Evolutionary conservation across 306 rosid species (phyloP).

Genomic region (Acacia confusa): DNA sequence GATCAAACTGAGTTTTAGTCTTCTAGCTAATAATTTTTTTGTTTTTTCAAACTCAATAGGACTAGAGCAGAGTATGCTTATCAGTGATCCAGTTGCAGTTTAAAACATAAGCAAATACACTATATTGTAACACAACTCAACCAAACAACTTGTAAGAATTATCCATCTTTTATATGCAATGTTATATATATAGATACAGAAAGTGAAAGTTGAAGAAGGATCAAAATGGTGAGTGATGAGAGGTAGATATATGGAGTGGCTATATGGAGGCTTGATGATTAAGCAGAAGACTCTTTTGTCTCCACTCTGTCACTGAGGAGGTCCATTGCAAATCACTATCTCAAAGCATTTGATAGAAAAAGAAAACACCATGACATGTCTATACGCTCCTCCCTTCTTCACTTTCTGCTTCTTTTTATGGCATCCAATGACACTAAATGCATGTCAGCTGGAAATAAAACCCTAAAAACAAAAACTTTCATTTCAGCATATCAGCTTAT

Average conservation of each 20-base stretch:
- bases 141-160: not conserved
- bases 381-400: conserved; percentile 63
- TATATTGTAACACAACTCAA: not conserved
- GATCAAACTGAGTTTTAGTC: not conserved
- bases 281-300: conserved; percentile 64
- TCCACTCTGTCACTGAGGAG: conserved; percentile 59
- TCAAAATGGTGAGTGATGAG: conserved; percentile 25
- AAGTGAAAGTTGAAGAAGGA: not conserved
- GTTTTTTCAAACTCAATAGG: conserved; percentile 14
- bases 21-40: not conserved
- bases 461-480: conserved; percentile 12
- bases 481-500: not conserved
- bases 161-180: not conserved
- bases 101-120: not conserved
- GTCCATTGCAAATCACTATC: conserved; percentile 63
- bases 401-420: conserved; percentile 57
- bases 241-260: conserved; percentile 25
- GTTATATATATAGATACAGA: not conserved
- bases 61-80: conserved; percentile 10
- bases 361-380: conserved; percentile 40
- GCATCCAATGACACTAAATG: conserved; percentile 51
- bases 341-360: conserved; percentile 47
- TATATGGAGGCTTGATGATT: conserved; percentile 52
- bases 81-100: not conserved
- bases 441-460: conserved; percentile 33